These are phyloP conservation scores for Trichoderma virens DNA, from an alignment of 495 filamentous ascomycete species.

Conservation along the genomic window DNA sequence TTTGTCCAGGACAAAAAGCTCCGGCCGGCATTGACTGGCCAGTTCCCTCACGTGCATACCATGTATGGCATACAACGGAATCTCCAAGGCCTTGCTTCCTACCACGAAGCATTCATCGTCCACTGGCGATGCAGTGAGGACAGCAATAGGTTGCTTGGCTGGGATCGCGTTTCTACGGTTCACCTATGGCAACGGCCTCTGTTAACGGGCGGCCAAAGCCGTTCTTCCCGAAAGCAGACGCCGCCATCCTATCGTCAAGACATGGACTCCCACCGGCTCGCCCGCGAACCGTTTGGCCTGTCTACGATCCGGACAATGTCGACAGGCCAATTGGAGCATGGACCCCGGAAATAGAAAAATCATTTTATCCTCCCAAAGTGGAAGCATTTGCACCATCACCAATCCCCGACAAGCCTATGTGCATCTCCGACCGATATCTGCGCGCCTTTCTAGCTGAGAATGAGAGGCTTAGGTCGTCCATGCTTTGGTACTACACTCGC, in stretches of 20 bases:
- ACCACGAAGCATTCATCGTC: too few species aligned
- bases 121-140: background rate
- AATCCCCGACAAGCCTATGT: background rate
- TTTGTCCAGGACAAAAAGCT: too few species aligned
- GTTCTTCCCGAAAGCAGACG: background rate
- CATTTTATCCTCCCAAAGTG: background rate
- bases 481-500: slow-evolving; percentile 15
- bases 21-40: too few species aligned
- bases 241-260: slow-evolving; percentile 10
- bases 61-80: too few species aligned
- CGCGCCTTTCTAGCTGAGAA: slow-evolving; percentile 12
- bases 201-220: background rate
- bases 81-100: too few species aligned
- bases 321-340: slow-evolving; percentile 11
- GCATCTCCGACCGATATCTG: slow-evolving; percentile 11
- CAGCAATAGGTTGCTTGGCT: background rate
- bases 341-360: background rate
- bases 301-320: slow-evolving; percentile 10
- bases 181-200: background rate
- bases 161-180: background rate
- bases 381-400: background rate
- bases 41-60: too few species aligned
- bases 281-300: slow-evolving; percentile 11
- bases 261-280: slow-evolving; percentile 2
- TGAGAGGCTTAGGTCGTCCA: slow-evolving; percentile 13